Percentiles rank a stretch among this genome's conserved stretches.
Evolutionary conservation across 179 eudicot species (phyloP).

Genomic region (Camellia oleifera): DNA sequence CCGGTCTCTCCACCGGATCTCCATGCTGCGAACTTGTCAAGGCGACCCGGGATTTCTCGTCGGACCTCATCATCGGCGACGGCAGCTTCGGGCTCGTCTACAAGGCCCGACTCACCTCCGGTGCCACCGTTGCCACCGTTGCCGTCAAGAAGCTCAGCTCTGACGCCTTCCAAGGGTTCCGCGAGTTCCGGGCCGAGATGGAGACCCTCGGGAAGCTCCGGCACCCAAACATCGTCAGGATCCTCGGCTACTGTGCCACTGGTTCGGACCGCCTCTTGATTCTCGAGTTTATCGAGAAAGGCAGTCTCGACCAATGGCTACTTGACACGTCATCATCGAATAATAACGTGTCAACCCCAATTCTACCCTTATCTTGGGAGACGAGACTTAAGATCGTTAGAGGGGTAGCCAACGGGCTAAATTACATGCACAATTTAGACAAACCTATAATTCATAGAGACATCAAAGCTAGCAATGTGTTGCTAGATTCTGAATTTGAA

Average conservation of each 20-base stretch:
- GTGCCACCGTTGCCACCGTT: constrained; percentile 34
- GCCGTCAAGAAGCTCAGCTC: constrained; percentile 63
- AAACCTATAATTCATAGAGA: constrained; percentile 68
- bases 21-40: constrained; percentile 51
- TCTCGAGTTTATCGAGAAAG: constrained; percentile 61
- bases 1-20: constrained; percentile 34
- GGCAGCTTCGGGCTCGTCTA: constrained; percentile 75
- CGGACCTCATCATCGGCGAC: constrained; percentile 63
- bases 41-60: constrained; percentile 54
- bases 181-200: constrained; percentile 78
- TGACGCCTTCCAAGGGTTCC: constrained; percentile 74
- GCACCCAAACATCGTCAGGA: constrained; percentile 59
- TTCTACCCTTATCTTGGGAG: constrained; percentile 51
- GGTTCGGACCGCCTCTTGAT: constrained; percentile 56
- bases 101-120: constrained; percentile 41
- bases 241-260: constrained; percentile 61
- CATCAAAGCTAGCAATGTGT: constrained; percentile 68
- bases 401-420: constrained; percentile 65
- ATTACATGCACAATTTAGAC: constrained; percentile 51
- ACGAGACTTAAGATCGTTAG: constrained; percentile 45
- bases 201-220: constrained; percentile 61
- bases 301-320: constrained; percentile 81
- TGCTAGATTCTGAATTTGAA: constrained; percentile 54
- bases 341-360: not conserved
- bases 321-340: constrained; percentile 42